phyloP scores from a whole-genome alignment of 2,329 filamentous ascomycete genomes.

The Claviceps sorghi region DNA sequence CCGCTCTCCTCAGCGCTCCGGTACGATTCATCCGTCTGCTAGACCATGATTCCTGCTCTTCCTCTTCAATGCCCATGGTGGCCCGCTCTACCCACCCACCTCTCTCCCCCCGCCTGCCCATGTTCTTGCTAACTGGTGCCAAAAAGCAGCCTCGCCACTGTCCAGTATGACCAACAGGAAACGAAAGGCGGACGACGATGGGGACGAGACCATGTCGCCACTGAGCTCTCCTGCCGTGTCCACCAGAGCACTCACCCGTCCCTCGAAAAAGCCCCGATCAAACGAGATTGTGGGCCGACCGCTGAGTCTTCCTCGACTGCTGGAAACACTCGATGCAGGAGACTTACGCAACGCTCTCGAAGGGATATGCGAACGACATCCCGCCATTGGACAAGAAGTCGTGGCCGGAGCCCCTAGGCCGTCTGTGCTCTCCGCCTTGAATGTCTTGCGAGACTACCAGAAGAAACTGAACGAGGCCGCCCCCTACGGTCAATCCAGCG shows the following conservation, averaged over 20 bases:
- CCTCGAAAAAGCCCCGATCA: constrained; percentile 46
- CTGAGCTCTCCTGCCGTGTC: constrained; percentile 64
- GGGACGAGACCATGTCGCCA: constrained; percentile 81
- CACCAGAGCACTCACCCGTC: constrained; percentile 50
- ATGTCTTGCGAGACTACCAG: constrained; percentile 72
- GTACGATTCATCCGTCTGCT: constrained; percentile 26
- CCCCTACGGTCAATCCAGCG: constrained; percentile 70
- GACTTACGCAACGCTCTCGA: constrained; percentile 79
- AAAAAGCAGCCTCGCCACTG: constrained; percentile 27
- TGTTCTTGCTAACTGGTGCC: not conserved
- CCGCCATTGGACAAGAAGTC: constrained; percentile 73
- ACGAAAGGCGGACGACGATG: constrained; percentile 72
- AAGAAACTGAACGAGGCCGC: constrained; percentile 62
- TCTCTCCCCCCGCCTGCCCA: not conserved
- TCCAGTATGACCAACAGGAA: constrained; percentile 49
- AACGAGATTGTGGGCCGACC: constrained; percentile 51
- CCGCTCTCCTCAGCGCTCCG: constrained; percentile 38
- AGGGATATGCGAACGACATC: constrained; percentile 79
- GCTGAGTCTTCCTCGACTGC: constrained; percentile 51
- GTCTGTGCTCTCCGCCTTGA: constrained; percentile 63
- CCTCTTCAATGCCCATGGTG: not conserved
- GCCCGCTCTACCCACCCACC: not conserved
- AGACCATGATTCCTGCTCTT: not conserved
- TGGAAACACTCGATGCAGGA: constrained; percentile 80
- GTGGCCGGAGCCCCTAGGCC: constrained; percentile 75